Evolutionary conservation across 176 grass and related monocot species (phyloP), one percentile per base, ranked within the genome.

Genomic region (Bothriochloa decipiens): DNA sequence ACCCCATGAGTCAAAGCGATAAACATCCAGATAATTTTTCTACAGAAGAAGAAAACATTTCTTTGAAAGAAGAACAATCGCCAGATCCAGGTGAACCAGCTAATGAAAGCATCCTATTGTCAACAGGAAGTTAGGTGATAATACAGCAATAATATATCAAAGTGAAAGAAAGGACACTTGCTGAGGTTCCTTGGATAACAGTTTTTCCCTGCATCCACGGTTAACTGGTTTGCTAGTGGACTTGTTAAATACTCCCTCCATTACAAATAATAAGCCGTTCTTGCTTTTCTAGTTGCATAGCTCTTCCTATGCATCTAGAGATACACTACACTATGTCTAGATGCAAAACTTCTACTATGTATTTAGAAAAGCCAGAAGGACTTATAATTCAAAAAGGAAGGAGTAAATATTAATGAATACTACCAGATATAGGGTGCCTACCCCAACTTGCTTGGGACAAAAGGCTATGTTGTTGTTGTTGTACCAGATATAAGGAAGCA

Each of bases 11-110:
- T 98, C 96, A 87, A 93, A 98, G 68, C 85, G 87, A 92, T 98
- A 98, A 74, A 98, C 65, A 60, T 98, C 96, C 87, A 95, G 88
- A 81, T 98, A 98, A 80, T 98, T 95, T 93, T 95, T 98, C 96
- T 98, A 82, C 83, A 88, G 25, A 78, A 39, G 49, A 86, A 65
- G 35, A 74, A 81, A 82, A 25, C 43, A 83, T 23, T 53, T 65
- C 22, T 82, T 70, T 52, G 58, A 72, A 43, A 70, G 50, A 69
- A 69, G 8, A 41, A 13, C 66, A 63, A 58, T 45, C 37, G 16
- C 46, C 20, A 61, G 4, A 74, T 65, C 17, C 42, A 79, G 7
- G 36, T 83, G 66, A 67, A 78, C 2, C n/a, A 40, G 49, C 75
- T 71, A 77, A 91, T 39, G 42, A 13, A 60, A 70, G 53, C 22